These are phyloP conservation scores for Leptomonas pyrrhocoris DNA, from an alignment of 208 protist genomes.

Conservation along the genomic window DNA sequence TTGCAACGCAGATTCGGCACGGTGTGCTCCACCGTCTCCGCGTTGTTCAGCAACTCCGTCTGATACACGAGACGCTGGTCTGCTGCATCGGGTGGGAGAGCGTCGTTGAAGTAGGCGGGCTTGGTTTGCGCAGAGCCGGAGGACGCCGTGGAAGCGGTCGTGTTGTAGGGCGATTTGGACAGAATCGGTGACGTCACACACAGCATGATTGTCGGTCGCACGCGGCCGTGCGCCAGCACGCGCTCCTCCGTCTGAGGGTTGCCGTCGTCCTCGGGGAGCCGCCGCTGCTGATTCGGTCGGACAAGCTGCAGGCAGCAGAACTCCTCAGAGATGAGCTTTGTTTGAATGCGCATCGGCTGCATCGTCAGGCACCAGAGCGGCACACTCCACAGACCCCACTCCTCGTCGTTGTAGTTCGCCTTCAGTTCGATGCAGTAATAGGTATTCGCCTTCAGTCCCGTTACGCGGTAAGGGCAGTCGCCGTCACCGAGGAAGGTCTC, in stretches of 20 bases:
- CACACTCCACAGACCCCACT: conserved; percentile 92
- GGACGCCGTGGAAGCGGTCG: background rate
- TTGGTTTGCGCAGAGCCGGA: conserved; percentile 18
- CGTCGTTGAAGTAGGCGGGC: conserved; percentile 58
- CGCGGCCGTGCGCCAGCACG: conserved; percentile 46
- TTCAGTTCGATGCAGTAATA: conserved; percentile 93
- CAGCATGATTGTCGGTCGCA: conserved; percentile 85
- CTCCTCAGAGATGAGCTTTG: conserved; percentile 90
- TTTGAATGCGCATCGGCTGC: conserved; percentile 84
- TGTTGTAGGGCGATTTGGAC: conserved; percentile 65
- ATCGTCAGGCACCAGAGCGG: conserved; percentile 92
- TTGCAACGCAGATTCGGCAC: conserved; percentile 88
- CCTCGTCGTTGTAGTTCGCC: conserved; percentile 94
- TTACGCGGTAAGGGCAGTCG: conserved; percentile 88
- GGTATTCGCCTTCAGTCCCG: conserved; percentile 80
- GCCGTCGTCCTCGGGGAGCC: conserved; percentile 88
- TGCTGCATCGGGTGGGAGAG: conserved; percentile 69
- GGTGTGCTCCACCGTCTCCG: conserved; percentile 66
- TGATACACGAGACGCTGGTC: conserved; percentile 88
- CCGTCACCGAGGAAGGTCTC: conserved; percentile 89
- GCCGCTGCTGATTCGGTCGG: conserved; percentile 73
- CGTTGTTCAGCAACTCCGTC: conserved; percentile 73
- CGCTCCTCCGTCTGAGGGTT: conserved; percentile 65
- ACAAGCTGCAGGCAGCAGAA: conserved; percentile 78
- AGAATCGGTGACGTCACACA: conserved; percentile 89